phyloP scores from a whole-genome alignment of 345 rosid genomes.

The Eucalyptus brandiana region DNA sequence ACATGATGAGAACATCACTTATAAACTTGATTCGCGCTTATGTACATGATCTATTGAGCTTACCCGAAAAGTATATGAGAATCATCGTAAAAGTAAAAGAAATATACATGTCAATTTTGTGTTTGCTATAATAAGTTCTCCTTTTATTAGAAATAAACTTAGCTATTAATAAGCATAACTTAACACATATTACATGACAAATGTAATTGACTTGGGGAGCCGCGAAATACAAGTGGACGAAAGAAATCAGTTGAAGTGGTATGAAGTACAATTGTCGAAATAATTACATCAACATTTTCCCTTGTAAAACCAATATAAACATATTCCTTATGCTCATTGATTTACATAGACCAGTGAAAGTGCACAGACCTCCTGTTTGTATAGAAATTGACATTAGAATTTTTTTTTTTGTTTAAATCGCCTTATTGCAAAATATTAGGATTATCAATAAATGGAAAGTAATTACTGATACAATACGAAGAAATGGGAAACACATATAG shows the following conservation, averaged over 20 bases:
- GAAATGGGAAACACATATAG: no score
- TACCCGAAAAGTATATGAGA: no score
- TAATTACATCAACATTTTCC: background rate
- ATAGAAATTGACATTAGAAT: no score
- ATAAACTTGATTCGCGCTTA: no score
- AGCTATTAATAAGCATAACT: background rate
- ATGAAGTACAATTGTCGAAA: background rate
- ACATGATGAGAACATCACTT: background rate
- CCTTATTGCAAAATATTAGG: background rate
- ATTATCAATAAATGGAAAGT: no score
- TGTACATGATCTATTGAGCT: background rate
- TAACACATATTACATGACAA: background rate
- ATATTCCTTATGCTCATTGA: background rate
- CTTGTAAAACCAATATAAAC: no score
- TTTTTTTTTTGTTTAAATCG: no score
- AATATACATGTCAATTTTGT: background rate
- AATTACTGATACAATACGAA: no score
- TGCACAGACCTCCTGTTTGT: background rate
- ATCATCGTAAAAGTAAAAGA: no score
- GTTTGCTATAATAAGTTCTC: background rate
- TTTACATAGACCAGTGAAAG: background rate
- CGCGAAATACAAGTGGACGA: no score
- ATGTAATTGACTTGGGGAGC: background rate
- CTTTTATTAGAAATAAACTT: no score
- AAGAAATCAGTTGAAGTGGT: no score